Evolutionary conservation across 2,329 filamentous ascomycete species (phyloP).

Genomic region (Akanthomyces uredinophilus): DNA sequence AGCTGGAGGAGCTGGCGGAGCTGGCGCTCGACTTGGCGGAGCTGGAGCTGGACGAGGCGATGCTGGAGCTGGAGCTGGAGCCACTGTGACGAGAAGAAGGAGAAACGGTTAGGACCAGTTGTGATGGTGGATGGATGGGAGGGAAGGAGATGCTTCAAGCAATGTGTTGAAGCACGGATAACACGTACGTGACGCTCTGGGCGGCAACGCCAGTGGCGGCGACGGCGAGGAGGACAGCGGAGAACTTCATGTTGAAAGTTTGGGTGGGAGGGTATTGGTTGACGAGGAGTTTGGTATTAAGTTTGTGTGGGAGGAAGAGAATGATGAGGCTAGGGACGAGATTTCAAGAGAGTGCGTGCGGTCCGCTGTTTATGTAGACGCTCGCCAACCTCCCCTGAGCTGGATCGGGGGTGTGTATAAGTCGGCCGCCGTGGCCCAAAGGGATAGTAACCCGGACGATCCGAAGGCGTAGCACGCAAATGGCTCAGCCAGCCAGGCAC

Average conservation of each 20-base stretch:
- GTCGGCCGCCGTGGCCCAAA: background rate
- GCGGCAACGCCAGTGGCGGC: slow-evolving; percentile 1
- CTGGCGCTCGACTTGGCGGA: background rate
- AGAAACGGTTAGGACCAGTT: background rate
- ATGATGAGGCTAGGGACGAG: background rate
- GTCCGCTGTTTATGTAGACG: background rate
- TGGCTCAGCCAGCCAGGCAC: too few species aligned
- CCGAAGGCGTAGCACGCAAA: background rate
- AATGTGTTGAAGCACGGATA: background rate
- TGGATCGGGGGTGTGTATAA: background rate
- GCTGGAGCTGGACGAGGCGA: background rate
- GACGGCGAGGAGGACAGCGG: background rate
- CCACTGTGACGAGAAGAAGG: background rate
- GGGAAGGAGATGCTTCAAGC: too few species aligned
- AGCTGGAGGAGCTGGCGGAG: background rate
- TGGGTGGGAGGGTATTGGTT: background rate
- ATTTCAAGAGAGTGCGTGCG: background rate
- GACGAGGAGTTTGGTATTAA: background rate
- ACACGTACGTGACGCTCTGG: background rate
- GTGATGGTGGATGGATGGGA: background rate
- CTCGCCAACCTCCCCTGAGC: background rate
- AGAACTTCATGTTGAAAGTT: slow-evolving; percentile 3
- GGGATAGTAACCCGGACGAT: background rate
- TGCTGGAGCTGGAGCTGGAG: background rate
- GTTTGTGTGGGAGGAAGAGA: background rate